Evolutionary conservation across 176 grass and related monocot genomes (phyloP).

Genomic region (Lolium multiflorum): DNA sequence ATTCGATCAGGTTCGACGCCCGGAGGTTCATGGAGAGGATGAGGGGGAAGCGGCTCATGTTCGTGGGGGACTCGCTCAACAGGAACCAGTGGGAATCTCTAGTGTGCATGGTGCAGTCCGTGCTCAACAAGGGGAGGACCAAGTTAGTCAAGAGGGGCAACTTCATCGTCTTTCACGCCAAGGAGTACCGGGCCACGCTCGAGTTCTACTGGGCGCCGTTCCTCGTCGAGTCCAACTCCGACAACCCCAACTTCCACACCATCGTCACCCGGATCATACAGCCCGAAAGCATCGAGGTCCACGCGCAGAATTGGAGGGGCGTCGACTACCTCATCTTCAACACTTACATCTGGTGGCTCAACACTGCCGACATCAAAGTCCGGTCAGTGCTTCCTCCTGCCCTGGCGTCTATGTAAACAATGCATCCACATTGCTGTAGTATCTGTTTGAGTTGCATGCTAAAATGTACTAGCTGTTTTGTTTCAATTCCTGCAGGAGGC

Average conservation of each 20-base stretch:
- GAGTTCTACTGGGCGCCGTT: conserved; percentile 98
- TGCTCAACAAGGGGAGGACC: conserved; percentile 54
- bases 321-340: conserved; percentile 96
- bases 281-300: conserved; percentile 60
- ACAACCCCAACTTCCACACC: conserved; percentile 77
- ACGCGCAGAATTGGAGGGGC: conserved; percentile 72
- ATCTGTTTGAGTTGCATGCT: not conserved
- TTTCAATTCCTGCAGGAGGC: conserved; percentile 47
- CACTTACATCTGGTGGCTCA: conserved; percentile 99
- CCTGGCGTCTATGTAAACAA: not conserved
- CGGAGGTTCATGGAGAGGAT: conserved; percentile 73
- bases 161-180: conserved; percentile 60
- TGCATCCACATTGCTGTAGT: not conserved
- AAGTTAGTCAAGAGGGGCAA: conserved; percentile 51
- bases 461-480: not conserved
- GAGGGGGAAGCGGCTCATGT: conserved; percentile 81
- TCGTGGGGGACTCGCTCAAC: conserved; percentile 95
- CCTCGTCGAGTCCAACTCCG: conserved; percentile 92
- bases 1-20: conserved; percentile 70
- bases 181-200: conserved; percentile 86
- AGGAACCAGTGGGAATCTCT: conserved; percentile 96
- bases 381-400: conserved; percentile 30
- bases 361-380: conserved; percentile 74
- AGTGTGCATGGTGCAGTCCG: conserved; percentile 81
- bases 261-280: conserved; percentile 65